Base-by-base conservation (phyloP, 345 rosid species). In the Ailanthus altissimus region DNA sequence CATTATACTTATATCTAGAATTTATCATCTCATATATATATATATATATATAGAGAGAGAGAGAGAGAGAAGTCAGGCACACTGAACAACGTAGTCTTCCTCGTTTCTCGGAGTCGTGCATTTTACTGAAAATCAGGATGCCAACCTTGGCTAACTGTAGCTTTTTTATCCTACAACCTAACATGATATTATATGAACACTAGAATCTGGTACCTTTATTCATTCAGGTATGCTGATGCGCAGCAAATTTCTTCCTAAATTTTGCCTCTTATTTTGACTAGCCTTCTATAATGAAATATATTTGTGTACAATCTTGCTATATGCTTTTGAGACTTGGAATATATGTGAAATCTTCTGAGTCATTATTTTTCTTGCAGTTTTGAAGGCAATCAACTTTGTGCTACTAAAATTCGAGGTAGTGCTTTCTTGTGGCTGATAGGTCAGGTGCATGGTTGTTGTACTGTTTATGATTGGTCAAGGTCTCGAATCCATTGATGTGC, bases 361-460 rank as follows among this genome's bases (percentile, higher is more conserved):
- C 50, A 57, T 53, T 32, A 70, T 38, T 82, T 50, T 82, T 2
- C 74, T 70, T 73, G 73, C 87, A 95, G 99, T 72, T 85, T 76
- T 64, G 87, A 85, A 71, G 97, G 89, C 71, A 83, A 69, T 81
- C 88, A 90, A 85, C 94, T 95, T 40, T 90, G 79, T 77, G 89
- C 79, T 53, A 84, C 93, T 77, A 89, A 85, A 84, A 81, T 95
- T 77, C 88, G 80, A 82, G 99, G 99, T 69, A 93, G 92, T 78
- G 97, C 99, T 75, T 95, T 95, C 85, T 81, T 93, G 70, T 92
- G 97, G 98, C 99, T n/a, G n/a, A 95, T 83, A 95, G 77, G 88
- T 95, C 76, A 92, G 99, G 42, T 90, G 94, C 86, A 92, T 95
- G 87, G 98, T 93, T 71, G 87, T 94, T 46, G 94, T 95, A 74